A percentile compares a stretch with the other conserved stretches of the same genome.
These are phyloP conservation scores for Metschnikowia santaceciliae DNA, from an alignment of 805 yeast genomes.

Conservation along the genomic window DNA sequence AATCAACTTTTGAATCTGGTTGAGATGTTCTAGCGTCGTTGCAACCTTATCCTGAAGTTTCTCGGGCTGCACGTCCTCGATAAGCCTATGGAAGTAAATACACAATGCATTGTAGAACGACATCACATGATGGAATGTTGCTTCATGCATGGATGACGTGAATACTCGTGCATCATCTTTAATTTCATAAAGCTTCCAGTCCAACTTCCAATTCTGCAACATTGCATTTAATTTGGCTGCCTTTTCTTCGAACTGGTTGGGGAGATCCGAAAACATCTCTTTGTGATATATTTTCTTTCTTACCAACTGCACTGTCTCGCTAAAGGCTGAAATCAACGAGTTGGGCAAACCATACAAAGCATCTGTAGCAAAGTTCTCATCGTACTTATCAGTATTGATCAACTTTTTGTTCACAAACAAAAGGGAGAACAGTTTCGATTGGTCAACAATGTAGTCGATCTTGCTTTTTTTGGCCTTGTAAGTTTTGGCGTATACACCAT, in stretches of 20 bases:
- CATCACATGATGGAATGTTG: constrained; percentile 73
- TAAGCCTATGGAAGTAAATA: constrained; percentile 67
- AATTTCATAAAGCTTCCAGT: constrained; percentile 55
- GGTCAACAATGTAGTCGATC: constrained; percentile 19
- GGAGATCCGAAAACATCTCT: constrained; percentile 22
- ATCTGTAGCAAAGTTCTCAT: constrained; percentile 65
- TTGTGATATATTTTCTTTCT: constrained; percentile 56
- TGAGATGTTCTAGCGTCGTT: constrained; percentile 59
- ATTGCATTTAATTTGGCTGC: constrained; percentile 38
- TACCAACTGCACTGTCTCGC: constrained; percentile 65
- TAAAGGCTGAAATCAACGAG: constrained; percentile 66
- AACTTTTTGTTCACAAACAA: constrained; percentile 39
- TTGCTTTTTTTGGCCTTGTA: constrained; percentile 12
- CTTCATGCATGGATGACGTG: constrained; percentile 58
- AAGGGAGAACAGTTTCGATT: constrained; percentile 27
- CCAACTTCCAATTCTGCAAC: constrained; percentile 63
- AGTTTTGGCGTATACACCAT: constrained; percentile 10
- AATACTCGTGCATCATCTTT: constrained; percentile 26
- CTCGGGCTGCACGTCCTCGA: constrained; percentile 50
- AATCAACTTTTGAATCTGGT: constrained; percentile 56
- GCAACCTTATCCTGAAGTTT: constrained; percentile 60
- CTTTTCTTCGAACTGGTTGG: constrained; percentile 32
- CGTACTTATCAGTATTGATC: constrained; percentile 46
- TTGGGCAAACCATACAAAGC: constrained; percentile 83
- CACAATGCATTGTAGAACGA: constrained; percentile 71